Evolutionary conservation across 371 early-diverging fungal genomes (phyloP).

Genomic region (Syncephalastrum monosporum): DNA sequence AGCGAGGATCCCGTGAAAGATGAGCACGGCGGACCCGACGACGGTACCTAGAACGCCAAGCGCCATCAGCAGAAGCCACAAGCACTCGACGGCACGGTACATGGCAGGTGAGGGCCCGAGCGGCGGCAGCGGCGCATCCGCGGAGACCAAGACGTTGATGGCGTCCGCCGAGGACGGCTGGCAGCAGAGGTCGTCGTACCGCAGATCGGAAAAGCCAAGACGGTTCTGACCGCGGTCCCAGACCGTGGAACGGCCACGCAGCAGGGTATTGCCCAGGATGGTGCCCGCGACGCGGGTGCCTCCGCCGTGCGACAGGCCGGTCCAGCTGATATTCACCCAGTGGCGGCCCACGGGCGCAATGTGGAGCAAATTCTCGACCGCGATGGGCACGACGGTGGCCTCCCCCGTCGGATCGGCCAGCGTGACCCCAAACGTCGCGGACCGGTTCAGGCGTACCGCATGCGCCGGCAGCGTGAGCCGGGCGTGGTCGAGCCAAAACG

Average conservation of each 20-base stretch:
- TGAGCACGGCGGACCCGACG: too few relatives aligned
- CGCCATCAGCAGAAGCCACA: too few relatives aligned
- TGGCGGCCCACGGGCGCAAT: background rate
- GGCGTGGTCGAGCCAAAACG: conserved; percentile 18
- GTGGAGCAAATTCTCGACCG: conserved; percentile 14
- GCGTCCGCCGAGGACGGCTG: conserved; percentile 6
- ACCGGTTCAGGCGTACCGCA: conserved; percentile 5
- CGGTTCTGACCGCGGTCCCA: conserved; percentile 35
- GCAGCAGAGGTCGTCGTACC: conserved; percentile 8
- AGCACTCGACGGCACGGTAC: too few relatives aligned
- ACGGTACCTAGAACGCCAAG: too few relatives aligned
- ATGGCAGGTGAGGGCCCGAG: too few relatives aligned
- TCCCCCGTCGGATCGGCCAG: conserved; percentile 6
- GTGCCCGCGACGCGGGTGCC: conserved; percentile 21
- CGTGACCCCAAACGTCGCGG: conserved; percentile 8
- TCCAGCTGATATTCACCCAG: conserved; percentile 22
- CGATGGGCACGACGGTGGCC: background rate
- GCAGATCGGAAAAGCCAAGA: conserved; percentile 14
- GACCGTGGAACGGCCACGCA: conserved; percentile 35
- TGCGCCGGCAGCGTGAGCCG: conserved; percentile 10
- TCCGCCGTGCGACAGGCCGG: conserved; percentile 14
- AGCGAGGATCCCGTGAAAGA: too few relatives aligned
- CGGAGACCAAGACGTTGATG: conserved; percentile 2
- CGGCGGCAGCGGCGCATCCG: background rate
- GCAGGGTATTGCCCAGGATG: conserved; percentile 37